Base-by-base conservation (phyloP, 78 protist genomes). In the Planoprotostelium fungivorum region DNA sequence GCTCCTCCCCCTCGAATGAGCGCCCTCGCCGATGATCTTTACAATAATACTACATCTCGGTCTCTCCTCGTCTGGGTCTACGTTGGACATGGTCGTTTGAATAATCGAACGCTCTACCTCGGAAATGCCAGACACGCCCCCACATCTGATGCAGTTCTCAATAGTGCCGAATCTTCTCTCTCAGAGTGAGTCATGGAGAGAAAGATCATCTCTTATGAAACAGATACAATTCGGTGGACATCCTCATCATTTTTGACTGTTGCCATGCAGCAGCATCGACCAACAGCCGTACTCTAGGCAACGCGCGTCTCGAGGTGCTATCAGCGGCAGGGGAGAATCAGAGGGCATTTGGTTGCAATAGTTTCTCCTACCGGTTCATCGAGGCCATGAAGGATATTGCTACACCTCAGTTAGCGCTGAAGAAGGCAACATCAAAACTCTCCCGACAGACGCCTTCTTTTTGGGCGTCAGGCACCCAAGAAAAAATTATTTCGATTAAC, bases 211-310 rank as follows among this genome's bases (percentile, higher is more conserved):
- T 51, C 73, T 25, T 16, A 25, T 51, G 16, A 51, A 51, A 51
- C 73, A 51, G 73, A 51, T 51, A 51, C 73, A 51, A 51, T 51
- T 51, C 73, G 73, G 73, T 51, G 73, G 73, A 51, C 16, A 51
- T 51, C 73, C 73, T 51, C 16, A 16, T 51, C 73, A 51, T 51
- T 16, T 51, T 51, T 51, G 73, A 51, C 73, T 51, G 73, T 51
- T 51, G 73, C 73, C 73, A 51, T 51, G 73, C 73, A 51, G 73
- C 73, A 51, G 73, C 73, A 51, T 51, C 73, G 73, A 51, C 73
- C 73, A 51, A 51, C 73, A 51, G 73, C 73, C 73, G 5, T 51
- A 51, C 16, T 51, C 16, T 51, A 51, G 73, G 73, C 73, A 51
- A 51, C 73, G 16, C 73, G 31, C 73, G 73, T 51, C 73, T 51